Evolutionary conservation across 129 eudicot species (phyloP).

Genomic region (Smallanthus sonchifolius): DNA sequence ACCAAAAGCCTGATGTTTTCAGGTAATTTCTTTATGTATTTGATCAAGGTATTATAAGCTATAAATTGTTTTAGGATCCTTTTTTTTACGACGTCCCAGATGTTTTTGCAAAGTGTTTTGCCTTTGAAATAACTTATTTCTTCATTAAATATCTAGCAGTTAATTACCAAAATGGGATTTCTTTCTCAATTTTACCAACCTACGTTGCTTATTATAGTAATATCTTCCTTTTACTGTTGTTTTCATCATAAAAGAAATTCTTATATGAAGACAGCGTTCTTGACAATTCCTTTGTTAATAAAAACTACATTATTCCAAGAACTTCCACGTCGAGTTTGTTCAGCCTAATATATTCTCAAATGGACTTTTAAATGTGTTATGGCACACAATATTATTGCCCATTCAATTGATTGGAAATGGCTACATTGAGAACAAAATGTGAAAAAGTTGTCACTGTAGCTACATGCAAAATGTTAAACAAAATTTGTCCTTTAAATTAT

Average conservation of each 20-base stretch:
- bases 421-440: neutral
- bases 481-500: too few species aligned
- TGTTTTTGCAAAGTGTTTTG: neutral
- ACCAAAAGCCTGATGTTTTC: constrained; percentile 64
- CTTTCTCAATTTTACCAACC: neutral
- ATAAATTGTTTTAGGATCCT: neutral
- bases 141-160: neutral
- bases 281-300: too few species aligned
- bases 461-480: neutral
- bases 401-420: neutral
- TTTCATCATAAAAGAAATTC: neutral
- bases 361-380: too few species aligned
- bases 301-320: too few species aligned
- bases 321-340: too few species aligned
- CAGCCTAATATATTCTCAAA: too few species aligned
- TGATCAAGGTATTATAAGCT: neutral
- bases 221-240: neutral
- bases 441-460: neutral
- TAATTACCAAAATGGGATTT: neutral
- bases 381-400: neutral
- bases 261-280: neutral
- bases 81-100: neutral
- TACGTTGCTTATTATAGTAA: neutral
- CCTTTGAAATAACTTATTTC: neutral
- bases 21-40: constrained; percentile 35